phyloP scores from a whole-genome alignment of 2,329 filamentous ascomycete species.

The Clonostachys byssicola region DNA sequence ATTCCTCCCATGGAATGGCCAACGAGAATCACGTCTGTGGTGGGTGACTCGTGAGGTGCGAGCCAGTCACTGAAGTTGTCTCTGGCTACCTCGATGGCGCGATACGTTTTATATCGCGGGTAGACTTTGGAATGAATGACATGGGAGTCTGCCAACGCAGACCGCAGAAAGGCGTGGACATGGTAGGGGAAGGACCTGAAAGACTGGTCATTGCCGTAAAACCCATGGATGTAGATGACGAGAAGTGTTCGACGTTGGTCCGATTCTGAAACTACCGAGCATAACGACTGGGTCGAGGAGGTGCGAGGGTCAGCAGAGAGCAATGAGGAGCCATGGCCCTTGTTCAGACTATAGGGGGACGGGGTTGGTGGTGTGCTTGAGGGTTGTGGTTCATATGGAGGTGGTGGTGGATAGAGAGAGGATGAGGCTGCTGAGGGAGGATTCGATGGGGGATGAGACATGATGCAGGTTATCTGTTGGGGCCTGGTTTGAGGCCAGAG shows the following conservation, averaged over 20 bases:
- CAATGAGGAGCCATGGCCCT: no score
- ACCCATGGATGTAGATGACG: slow-evolving; percentile 83
- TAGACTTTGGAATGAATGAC: slow-evolving; percentile 85
- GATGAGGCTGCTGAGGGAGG: no score
- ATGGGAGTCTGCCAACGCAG: slow-evolving; percentile 66
- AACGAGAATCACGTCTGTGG: slow-evolving; percentile 76
- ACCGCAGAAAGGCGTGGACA: slow-evolving; percentile 70
- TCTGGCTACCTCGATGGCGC: slow-evolving; percentile 66
- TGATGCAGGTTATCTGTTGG: no score
- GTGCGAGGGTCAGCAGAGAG: slow-evolving; percentile 34
- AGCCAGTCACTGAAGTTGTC: slow-evolving; percentile 85
- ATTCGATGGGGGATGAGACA: no score
- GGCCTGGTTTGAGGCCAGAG: no score
- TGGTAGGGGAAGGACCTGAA: slow-evolving; percentile 87
- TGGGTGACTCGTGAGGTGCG: slow-evolving; percentile 66
- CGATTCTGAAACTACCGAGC: slow-evolving; percentile 11
- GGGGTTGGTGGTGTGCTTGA: no score
- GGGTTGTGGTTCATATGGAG: no score
- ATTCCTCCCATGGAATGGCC: slow-evolving; percentile 91
- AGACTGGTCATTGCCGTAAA: slow-evolving; percentile 82
- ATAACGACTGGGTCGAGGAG: slow-evolving; percentile 36
- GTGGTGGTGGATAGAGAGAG: no score
- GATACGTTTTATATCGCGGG: slow-evolving; percentile 73
- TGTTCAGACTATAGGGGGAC: no score
- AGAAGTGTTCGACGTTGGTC: slow-evolving; percentile 54